Conservation (phyloP, 2,329 filamentous ascomycete genomes). For the Parastagonospora avenae region DNA sequence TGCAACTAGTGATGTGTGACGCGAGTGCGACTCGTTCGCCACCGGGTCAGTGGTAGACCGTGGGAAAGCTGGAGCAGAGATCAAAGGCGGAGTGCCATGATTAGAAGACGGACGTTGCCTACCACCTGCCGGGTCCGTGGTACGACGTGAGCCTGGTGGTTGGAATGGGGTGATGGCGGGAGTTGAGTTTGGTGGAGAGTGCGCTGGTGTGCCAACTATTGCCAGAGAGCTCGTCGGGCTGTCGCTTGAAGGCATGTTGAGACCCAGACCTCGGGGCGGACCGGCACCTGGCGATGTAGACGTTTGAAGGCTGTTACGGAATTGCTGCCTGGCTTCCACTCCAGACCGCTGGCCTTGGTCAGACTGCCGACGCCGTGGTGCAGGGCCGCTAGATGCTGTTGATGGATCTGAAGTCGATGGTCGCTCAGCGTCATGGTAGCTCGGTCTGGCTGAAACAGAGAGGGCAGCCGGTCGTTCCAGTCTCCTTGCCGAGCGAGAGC, state of each 20-base stretch:
- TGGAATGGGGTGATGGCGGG: constrained; percentile 19
- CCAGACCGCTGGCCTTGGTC: constrained; percentile 52
- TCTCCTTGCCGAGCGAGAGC: constrained; percentile 46
- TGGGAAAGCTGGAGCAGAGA: constrained; percentile 27
- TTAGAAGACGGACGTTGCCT: constrained; percentile 27
- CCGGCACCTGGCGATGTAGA: constrained; percentile 33
- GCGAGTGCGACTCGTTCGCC: constrained; percentile 19
- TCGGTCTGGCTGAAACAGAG: constrained; percentile 47
- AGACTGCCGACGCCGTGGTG: constrained; percentile 44
- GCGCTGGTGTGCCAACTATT: constrained; percentile 26
- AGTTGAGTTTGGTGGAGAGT: constrained; percentile 20
- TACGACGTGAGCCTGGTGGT: constrained; percentile 33
- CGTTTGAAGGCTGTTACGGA: constrained; percentile 34
- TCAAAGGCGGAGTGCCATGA: constrained; percentile 33
- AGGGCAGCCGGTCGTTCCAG: constrained; percentile 34
- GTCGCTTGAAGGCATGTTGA: constrained; percentile 29
- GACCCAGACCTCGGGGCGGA: constrained; percentile 34
- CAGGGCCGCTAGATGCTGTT: constrained; percentile 5
- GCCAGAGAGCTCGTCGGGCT: constrained; percentile 37
- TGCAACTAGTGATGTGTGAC: constrained; percentile 18
- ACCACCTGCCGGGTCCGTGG: constrained; percentile 34
- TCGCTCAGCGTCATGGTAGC: constrained; percentile 60
- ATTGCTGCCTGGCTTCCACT: constrained; percentile 45
- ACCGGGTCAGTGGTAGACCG: constrained; percentile 39
- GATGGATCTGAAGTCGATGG: constrained; percentile 30